Conservation (phyloP, 176 grass and related monocot species). For the Dactylis glomerata region DNA sequence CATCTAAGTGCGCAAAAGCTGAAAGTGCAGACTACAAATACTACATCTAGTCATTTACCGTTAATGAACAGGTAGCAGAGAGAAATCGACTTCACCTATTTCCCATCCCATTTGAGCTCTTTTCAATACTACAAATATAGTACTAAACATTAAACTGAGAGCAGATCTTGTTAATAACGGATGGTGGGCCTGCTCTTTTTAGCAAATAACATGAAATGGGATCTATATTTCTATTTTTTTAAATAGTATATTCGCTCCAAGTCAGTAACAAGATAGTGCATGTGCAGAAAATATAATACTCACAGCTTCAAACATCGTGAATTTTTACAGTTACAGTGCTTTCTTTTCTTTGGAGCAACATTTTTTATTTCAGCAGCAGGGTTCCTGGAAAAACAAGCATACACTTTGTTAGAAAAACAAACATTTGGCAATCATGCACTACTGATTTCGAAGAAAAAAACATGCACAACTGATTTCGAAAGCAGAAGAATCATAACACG, state of each 20-base stretch:
- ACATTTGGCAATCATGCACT: background rate
- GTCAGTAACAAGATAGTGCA: background rate
- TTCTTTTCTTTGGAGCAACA: slow-evolving; percentile 55
- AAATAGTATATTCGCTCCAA: background rate
- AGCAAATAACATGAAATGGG: slow-evolving; percentile 4
- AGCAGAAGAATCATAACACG: slow-evolving; percentile 21
- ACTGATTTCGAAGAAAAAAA: background rate
- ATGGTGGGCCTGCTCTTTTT: background rate
- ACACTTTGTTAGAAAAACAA: slow-evolving; percentile 14
- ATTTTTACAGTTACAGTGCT: slow-evolving; percentile 71
- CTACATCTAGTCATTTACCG: background rate
- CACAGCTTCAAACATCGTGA: slow-evolving; percentile 78
- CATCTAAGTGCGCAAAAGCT: background rate
- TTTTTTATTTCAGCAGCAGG: slow-evolving; percentile 48
- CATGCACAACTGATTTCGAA: background rate
- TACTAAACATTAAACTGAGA: background rate
- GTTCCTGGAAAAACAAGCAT: slow-evolving; percentile 36
- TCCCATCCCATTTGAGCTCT: background rate
- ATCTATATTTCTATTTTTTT: background rate
- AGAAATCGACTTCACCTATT: background rate
- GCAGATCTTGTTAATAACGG: background rate
- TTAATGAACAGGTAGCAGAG: background rate
- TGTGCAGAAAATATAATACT: slow-evolving; percentile 15
- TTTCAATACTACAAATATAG: slow-evolving; percentile 15
- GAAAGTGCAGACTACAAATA: background rate